Evolutionary conservation across 768 basidiomycete species (phyloP).

Genomic region (Collybia sordida): DNA sequence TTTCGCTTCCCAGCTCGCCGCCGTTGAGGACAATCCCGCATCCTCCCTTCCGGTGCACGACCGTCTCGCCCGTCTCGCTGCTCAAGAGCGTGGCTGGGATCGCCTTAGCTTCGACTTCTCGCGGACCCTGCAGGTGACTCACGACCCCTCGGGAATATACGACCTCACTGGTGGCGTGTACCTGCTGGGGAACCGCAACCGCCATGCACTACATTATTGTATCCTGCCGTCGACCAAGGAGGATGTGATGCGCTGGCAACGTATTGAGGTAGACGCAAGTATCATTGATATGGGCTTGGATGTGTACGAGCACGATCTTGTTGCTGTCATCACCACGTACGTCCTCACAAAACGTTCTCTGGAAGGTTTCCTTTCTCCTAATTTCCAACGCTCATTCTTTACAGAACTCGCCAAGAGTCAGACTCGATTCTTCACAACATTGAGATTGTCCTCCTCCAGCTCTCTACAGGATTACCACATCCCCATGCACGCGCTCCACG

Average conservation of each 20-base stretch:
- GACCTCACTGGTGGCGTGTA: slow-evolving; percentile 42
- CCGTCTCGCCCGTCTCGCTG: slow-evolving; percentile 6
- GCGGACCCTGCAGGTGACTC: slow-evolving; percentile 2
- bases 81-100: slow-evolving; percentile 11
- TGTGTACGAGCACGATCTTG: slow-evolving; percentile 43
- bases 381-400: background rate
- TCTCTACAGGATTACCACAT: slow-evolving; percentile 37
- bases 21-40: slow-evolving; percentile 8
- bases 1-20: slow-evolving; percentile 5
- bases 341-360: slow-evolving; percentile 12
- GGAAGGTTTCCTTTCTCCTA: background rate
- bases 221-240: slow-evolving; percentile 26
- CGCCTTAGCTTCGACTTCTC: slow-evolving; percentile 5
- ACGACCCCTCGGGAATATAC: slow-evolving; percentile 32
- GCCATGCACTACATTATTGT: slow-evolving; percentile 29
- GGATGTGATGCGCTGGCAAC: slow-evolving; percentile 27
- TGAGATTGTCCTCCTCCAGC: slow-evolving; percentile 25
- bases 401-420: background rate
- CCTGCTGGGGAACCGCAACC: slow-evolving; percentile 30
- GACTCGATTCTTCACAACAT: background rate
- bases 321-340: slow-evolving; percentile 39
- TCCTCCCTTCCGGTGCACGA: background rate
- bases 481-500: slow-evolving; percentile 27
- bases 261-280: slow-evolving; percentile 22
- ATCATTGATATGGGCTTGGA: slow-evolving; percentile 45